Conservation (phyloP, 176 grass and related monocot genomes). For the Ananas comosus region DNA sequence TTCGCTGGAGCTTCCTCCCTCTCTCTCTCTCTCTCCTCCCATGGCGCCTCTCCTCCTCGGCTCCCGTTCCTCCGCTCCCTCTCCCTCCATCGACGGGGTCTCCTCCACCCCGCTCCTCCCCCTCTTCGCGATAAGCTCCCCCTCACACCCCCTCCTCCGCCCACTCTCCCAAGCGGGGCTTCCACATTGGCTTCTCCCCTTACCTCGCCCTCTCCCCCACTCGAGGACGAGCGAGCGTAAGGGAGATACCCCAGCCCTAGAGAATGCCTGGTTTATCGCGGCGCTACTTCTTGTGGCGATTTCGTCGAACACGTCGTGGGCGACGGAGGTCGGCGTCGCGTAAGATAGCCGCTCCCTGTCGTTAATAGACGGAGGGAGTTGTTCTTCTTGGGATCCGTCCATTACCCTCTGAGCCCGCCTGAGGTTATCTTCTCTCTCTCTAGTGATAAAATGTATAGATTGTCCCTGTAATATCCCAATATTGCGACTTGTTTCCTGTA, state of each 20-base stretch:
- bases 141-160: neutral
- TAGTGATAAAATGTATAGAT: neutral
- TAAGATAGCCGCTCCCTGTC: constrained; percentile 68
- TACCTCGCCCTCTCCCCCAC: constrained; percentile 7
- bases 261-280: neutral
- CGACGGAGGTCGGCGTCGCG: constrained; percentile 11
- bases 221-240: neutral
- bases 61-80: neutral
- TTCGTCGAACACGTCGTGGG: constrained; percentile 1
- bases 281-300: constrained; percentile 7
- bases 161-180: no score
- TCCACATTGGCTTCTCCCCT: neutral
- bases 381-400: constrained; percentile 86
- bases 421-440: constrained; percentile 19
- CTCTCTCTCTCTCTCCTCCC: no score
- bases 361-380: constrained; percentile 69
- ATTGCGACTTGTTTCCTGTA: neutral
- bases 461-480: neutral
- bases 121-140: constrained; percentile 19
- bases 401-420: constrained; percentile 75
- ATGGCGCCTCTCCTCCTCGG: neutral
- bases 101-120: neutral
- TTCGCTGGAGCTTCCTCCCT: no score
- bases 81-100: no score
- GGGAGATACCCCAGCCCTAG: neutral